Evolutionary conservation across 2,329 filamentous ascomycete species (phyloP).

Genomic region (Orbilia brochopaga): DNA sequence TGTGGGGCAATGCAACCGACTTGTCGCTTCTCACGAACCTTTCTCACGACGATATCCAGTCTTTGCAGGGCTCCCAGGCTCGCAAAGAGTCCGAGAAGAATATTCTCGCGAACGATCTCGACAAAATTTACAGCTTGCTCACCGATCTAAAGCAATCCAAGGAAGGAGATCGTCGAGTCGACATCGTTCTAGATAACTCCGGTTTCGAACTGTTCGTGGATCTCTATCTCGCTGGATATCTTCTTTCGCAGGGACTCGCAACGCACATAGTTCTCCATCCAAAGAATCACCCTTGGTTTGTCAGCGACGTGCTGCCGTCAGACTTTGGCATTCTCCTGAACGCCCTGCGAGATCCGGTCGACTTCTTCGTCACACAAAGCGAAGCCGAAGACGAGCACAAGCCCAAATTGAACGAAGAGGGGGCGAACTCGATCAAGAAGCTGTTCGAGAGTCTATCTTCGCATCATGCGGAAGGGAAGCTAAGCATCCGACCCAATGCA

Average conservation of each 20-base stretch:
- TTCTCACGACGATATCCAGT: conserved; percentile 95
- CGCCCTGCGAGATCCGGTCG: conserved; percentile 75
- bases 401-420: conserved; percentile 69
- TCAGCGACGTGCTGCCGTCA: conserved; percentile 86
- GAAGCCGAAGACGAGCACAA: conserved; percentile 66
- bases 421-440: conserved; percentile 72
- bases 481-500: conserved; percentile 79
- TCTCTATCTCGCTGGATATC: conserved; percentile 85
- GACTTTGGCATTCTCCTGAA: conserved; percentile 85
- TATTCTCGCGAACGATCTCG: conserved; percentile 86
- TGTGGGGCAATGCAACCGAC: conserved; percentile 97
- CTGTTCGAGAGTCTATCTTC: conserved; percentile 81
- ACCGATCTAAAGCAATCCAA: conserved; percentile 69
- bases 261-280: conserved; percentile 88
- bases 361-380: conserved; percentile 78
- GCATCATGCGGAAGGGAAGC: conserved; percentile 80
- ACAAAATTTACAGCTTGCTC: conserved; percentile 72
- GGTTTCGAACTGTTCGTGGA: conserved; percentile 98
- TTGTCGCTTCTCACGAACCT: conserved; percentile 87
- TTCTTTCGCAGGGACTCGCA: conserved; percentile 82
- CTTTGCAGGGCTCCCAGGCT: conserved; percentile 86
- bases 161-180: conserved; percentile 74
- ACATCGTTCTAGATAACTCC: conserved; percentile 95
- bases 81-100: conserved; percentile 88
- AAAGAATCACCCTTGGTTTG: conserved; percentile 97